phyloP scores from a whole-genome alignment of 257 asterid genomes.

The Solanum okadae region DNA sequence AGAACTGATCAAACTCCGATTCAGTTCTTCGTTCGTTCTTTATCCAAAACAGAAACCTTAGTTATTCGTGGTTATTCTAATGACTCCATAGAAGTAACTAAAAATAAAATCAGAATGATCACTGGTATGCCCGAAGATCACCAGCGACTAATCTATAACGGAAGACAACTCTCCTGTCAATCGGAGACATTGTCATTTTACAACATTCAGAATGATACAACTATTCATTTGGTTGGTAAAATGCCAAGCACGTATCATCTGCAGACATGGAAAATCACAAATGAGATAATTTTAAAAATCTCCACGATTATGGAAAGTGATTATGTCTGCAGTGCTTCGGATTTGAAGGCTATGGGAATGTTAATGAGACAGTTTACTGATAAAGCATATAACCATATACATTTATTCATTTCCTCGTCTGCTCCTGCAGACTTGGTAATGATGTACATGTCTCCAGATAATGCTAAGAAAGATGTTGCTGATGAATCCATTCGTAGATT shows the following conservation, averaged over 20 bases:
- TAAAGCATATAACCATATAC: too few species aligned
- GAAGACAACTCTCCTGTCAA: constrained; percentile 42
- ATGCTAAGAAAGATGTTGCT: constrained; percentile 25
- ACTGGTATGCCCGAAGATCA: constrained; percentile 49
- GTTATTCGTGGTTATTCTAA: constrained; percentile 32
- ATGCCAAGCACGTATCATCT: constrained; percentile 70
- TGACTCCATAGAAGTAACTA: constrained; percentile 42
- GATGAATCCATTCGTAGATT: constrained; percentile 47
- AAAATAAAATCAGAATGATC: constrained; percentile 30
- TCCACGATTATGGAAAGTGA: constrained; percentile 19
- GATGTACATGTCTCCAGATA: constrained; percentile 47
- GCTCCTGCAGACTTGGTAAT: constrained; percentile 58
- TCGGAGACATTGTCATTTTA: constrained; percentile 13
- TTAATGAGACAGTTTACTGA: too few species aligned
- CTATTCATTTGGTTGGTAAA: constrained; percentile 40
- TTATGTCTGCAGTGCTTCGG: too few species aligned
- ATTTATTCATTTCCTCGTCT: constrained; percentile 27
- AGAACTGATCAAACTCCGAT: neutral
- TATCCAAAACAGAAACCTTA: neutral
- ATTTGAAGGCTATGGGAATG: too few species aligned
- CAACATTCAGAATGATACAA: constrained; percentile 12
- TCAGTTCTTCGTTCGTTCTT: neutral
- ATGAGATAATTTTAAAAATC: constrained; percentile 33
- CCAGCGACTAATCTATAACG: constrained; percentile 57
- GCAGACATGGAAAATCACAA: constrained; percentile 55